A percentile compares a stretch with the other conserved stretches of the same genome.
phyloP scores from a whole-genome alignment of 495 filamentous ascomycete genomes.

The Podospora conica region DNA sequence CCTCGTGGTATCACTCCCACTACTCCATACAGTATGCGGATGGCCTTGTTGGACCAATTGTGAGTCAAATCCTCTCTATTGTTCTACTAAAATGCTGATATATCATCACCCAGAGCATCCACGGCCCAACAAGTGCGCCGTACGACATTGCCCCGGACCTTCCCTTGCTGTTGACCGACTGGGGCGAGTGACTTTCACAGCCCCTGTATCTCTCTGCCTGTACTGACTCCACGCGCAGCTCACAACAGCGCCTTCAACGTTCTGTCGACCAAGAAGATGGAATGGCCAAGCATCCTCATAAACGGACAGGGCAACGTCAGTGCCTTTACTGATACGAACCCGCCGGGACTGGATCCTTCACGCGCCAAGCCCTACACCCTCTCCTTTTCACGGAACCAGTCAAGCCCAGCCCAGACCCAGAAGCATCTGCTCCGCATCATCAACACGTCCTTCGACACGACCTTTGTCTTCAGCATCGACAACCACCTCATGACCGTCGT shows the following conservation, averaged over 20 bases:
- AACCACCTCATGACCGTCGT: conserved; percentile 41
- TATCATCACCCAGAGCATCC: conserved; percentile 17
- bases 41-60: conserved; percentile 43
- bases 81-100: too few relatives aligned
- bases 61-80: too few relatives aligned
- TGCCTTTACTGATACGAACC: too few relatives aligned
- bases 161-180: conserved; percentile 26
- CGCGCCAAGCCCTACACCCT: conserved; percentile 11
- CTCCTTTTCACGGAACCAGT: conserved; percentile 13
- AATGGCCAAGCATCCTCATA: conserved; percentile 13
- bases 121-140: conserved; percentile 22
- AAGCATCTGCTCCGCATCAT: conserved; percentile 43
- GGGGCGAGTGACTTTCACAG: background rate
- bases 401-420: conserved; percentile 7
- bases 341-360: too few relatives aligned
- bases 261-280: conserved; percentile 22
- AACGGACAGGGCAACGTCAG: conserved; percentile 30
- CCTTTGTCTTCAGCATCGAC: conserved; percentile 30
- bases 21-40: conserved; percentile 46
- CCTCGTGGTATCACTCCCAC: conserved; percentile 50
- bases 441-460: conserved; percentile 38
- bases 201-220: background rate
- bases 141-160: conserved; percentile 35
- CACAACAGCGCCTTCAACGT: conserved; percentile 12
- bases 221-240: background rate